Evolutionary conservation across 805 yeast genomes (phyloP).

Genomic region (Candida michaelii): DNA sequence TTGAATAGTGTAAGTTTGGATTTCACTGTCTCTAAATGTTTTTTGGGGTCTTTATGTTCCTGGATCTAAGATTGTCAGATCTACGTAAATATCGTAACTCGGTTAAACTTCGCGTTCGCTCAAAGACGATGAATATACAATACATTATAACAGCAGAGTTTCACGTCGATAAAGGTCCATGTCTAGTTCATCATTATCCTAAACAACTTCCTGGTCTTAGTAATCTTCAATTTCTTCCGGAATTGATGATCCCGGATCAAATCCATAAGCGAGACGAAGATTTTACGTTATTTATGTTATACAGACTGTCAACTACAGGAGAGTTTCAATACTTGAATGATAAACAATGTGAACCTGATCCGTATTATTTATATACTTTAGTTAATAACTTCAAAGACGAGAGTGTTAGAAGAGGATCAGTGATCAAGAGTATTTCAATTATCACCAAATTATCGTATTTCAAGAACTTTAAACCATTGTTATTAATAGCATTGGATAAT

Average conservation of each 20-base stretch:
- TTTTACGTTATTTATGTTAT: slow-evolving; percentile 56
- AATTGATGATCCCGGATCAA: slow-evolving; percentile 62
- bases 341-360: slow-evolving; percentile 34
- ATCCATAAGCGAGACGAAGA: slow-evolving; percentile 58
- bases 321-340: slow-evolving; percentile 39
- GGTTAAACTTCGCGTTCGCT: too few relatives aligned
- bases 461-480: slow-evolving; percentile 57
- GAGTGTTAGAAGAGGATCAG: slow-evolving; percentile 54
- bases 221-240: slow-evolving; percentile 45
- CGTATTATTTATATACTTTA: slow-evolving; percentile 55
- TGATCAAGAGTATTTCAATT: slow-evolving; percentile 58
- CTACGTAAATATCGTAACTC: too few relatives aligned
- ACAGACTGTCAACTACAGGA: slow-evolving; percentile 38
- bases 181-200: slow-evolving; percentile 53
- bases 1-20: not conserved
- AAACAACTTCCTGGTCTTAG: slow-evolving; percentile 30
- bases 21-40: not conserved
- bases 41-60: not conserved
- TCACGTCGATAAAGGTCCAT: slow-evolving; percentile 74
- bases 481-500: slow-evolving; percentile 51
- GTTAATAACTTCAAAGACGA: slow-evolving; percentile 49
- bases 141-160: slow-evolving; percentile 74
- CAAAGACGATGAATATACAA: slow-evolving; percentile 38
- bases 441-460: slow-evolving; percentile 55
- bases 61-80: too few relatives aligned